phyloP scores from a whole-genome alignment of 805 yeast genomes.

The Sugiyamaella boreocaroliniensis region DNA sequence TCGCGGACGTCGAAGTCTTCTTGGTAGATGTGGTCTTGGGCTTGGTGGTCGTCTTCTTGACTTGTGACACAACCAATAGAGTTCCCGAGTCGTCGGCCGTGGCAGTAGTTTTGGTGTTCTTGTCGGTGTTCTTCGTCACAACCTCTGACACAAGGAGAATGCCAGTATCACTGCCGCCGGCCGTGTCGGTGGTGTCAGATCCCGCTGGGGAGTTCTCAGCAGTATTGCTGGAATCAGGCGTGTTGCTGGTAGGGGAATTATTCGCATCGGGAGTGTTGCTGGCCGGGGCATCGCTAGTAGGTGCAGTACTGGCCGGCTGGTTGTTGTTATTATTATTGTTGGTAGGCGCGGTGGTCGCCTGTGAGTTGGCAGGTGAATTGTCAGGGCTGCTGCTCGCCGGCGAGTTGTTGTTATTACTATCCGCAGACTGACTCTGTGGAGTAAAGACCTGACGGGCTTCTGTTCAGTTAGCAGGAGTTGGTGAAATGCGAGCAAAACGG shows the following conservation, averaged over 20 bases:
- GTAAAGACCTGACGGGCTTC: neutral
- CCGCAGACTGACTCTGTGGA: neutral
- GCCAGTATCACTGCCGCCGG: neutral
- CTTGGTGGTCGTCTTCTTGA: neutral
- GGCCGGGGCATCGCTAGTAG: too few species aligned
- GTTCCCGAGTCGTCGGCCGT: neutral
- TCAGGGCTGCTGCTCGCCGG: neutral
- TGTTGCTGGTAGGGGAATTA: too few species aligned
- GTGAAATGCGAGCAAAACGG: neutral
- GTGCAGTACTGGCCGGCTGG: neutral
- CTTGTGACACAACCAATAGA: neutral
- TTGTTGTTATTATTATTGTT: neutral
- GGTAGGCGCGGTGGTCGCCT: neutral
- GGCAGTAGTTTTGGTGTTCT: neutral
- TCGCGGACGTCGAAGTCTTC: slow-evolving; percentile 7
- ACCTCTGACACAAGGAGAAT: neutral
- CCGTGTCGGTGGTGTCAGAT: neutral
- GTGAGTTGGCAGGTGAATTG: neutral
- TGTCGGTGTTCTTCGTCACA: neutral
- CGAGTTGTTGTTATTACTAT: neutral
- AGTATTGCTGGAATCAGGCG: too few species aligned
- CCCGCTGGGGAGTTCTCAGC: too few species aligned
- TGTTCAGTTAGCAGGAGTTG: neutral
- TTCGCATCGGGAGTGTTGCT: too few species aligned
- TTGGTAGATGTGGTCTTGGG: slow-evolving; percentile 4